phyloP scores from a whole-genome alignment of 192 early-diverging fungal species.

The Lunasporangiospora selenospora region DNA sequence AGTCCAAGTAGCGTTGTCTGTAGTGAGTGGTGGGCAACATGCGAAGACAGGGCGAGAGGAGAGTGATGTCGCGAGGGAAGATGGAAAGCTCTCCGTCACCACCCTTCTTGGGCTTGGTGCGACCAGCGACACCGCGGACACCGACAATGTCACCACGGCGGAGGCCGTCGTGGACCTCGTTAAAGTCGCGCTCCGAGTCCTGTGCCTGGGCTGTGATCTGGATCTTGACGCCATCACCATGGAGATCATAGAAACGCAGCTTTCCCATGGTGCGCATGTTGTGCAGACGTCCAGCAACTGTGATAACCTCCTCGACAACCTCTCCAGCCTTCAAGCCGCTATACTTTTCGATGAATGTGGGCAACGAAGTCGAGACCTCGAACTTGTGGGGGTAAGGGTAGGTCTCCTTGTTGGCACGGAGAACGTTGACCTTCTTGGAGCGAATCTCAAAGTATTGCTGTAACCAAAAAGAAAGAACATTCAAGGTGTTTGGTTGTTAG shows the following conservation, averaged over 20 bases:
- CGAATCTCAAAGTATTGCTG: constrained; percentile 98
- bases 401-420: constrained; percentile 82
- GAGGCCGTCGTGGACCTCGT: constrained; percentile 79
- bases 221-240: constrained; percentile 91
- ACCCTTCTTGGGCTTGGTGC: constrained; percentile 75
- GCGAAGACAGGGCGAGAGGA: constrained; percentile 94
- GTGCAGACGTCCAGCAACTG: constrained; percentile 93
- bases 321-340: constrained; percentile 71
- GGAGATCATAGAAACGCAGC: constrained; percentile 96
- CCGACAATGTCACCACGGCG: constrained; percentile 98
- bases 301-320: constrained; percentile 68
- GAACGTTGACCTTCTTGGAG: constrained; percentile 80
- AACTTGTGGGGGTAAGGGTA: constrained; percentile 99
- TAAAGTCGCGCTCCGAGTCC: constrained; percentile 73
- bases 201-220: constrained; percentile 92
- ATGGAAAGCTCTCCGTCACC: constrained; percentile 91
- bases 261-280: constrained; percentile 94
- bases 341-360: constrained; percentile 90
- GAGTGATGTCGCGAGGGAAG: constrained; percentile 84
- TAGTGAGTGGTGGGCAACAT: constrained; percentile 97
- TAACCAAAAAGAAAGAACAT: background rate
- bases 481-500: background rate
- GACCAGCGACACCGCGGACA: constrained; percentile 88
- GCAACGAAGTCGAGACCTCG: constrained; percentile 84
- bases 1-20: constrained; percentile 97